Conservation (phyloP, 176 grass and related monocot species). For the Ananas comosus region DNA sequence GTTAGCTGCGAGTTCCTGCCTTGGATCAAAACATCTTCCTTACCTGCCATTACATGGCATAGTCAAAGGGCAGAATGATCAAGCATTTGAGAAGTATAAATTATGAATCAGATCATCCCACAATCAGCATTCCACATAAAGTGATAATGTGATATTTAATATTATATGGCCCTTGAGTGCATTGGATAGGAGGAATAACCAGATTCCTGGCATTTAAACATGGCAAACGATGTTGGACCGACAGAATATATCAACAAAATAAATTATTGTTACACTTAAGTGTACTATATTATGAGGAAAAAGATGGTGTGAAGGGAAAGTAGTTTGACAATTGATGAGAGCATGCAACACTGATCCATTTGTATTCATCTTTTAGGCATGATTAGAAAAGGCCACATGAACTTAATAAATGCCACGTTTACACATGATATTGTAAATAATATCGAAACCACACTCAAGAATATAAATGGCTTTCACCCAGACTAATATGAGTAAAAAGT, state of each 20-base stretch:
- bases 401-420: too few relatives aligned
- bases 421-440: too few relatives aligned
- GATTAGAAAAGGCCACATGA: too few relatives aligned
- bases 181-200: neutral
- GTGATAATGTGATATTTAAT: neutral
- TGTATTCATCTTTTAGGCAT: too few relatives aligned
- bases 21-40: constrained; percentile 36
- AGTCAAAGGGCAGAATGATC: constrained; percentile 19
- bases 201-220: neutral
- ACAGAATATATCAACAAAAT: neutral
- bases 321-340: neutral
- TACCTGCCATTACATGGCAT: constrained; percentile 34
- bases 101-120: constrained; percentile 1
- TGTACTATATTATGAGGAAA: too few relatives aligned
- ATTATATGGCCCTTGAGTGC: too few relatives aligned
- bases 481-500: too few relatives aligned
- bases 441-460: too few relatives aligned
- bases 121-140: neutral
- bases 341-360: constrained; percentile 2
- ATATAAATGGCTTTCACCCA: too few relatives aligned
- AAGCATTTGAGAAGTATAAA: neutral
- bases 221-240: neutral
- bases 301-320: too few relatives aligned
- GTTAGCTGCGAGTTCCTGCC: constrained; percentile 35
- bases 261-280: too few relatives aligned